Conservation (phyloP, 768 basidiomycete genomes). For the Leccinellum albellum region DNA sequence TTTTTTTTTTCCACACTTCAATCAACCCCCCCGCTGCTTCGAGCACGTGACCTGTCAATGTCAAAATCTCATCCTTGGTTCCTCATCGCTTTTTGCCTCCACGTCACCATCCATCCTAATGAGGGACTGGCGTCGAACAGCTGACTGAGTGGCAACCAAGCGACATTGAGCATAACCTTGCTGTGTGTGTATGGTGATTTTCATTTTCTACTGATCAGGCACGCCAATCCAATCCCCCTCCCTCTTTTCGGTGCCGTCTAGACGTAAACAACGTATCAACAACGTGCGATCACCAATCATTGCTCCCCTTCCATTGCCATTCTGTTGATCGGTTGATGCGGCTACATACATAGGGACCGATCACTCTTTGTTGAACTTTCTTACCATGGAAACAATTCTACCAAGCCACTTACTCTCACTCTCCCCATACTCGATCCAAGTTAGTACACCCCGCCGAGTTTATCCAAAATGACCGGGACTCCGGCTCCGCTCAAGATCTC, state of each 20-base stretch:
- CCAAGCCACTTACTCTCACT: slow-evolving; percentile 3
- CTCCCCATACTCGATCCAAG: neutral
- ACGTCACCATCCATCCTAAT: slow-evolving; percentile 9
- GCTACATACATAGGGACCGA: slow-evolving; percentile 11
- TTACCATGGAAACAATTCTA: slow-evolving; percentile 30
- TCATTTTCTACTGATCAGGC: slow-evolving; percentile 25
- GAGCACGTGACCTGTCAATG: slow-evolving; percentile 24
- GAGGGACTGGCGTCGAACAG: neutral
- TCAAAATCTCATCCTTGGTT: slow-evolving; percentile 4
- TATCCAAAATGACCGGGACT: neutral
- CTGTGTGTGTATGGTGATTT: slow-evolving; percentile 18
- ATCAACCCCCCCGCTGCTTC: slow-evolving; percentile 13
- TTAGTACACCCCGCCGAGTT: neutral
- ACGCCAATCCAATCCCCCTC: slow-evolving; percentile 17
- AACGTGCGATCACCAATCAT: slow-evolving; percentile 28
- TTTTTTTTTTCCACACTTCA: slow-evolving; percentile 3
- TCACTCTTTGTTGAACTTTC: slow-evolving; percentile 17
- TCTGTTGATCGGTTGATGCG: slow-evolving; percentile 24
- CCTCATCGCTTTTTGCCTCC: neutral
- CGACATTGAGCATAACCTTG: slow-evolving; percentile 16
- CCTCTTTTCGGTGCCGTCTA: slow-evolving; percentile 34
- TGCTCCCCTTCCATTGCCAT: slow-evolving; percentile 14
- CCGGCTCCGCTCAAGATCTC: slow-evolving; percentile 5
- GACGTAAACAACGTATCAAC: slow-evolving; percentile 25
- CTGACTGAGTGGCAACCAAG: slow-evolving; percentile 10